Conservation (phyloP, 768 basidiomycete species). For the Trametes gibbosa region DNA sequence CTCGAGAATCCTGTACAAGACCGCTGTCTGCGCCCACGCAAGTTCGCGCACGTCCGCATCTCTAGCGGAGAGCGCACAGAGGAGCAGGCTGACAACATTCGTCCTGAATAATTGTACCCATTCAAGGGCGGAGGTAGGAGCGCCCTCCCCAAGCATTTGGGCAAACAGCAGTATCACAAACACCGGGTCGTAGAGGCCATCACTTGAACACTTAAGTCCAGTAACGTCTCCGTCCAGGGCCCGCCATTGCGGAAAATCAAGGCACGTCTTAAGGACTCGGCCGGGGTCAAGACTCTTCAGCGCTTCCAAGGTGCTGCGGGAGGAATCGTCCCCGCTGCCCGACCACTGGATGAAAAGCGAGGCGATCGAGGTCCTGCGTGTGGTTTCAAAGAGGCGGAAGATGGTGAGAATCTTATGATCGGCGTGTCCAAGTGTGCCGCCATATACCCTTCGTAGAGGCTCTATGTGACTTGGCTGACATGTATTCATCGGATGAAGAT, state of each 20-base stretch:
- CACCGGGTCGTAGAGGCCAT: slow-evolving; percentile 74
- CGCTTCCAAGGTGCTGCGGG: slow-evolving; percentile 56
- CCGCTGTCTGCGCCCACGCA: slow-evolving; percentile 59
- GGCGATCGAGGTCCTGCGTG: slow-evolving; percentile 63
- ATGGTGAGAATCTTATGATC: slow-evolving; percentile 72
- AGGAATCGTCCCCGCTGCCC: slow-evolving; percentile 39
- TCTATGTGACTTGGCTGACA: slow-evolving; percentile 84
- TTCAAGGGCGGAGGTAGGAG: slow-evolving; percentile 56
- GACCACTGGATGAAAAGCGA: slow-evolving; percentile 70
- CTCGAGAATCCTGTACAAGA: slow-evolving; percentile 58
- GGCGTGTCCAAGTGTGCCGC: slow-evolving; percentile 61
- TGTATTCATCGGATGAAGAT: slow-evolving; percentile 74
- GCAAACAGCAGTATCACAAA: slow-evolving; percentile 70
- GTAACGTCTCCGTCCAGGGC: slow-evolving; percentile 39
- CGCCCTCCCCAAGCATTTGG: slow-evolving; percentile 58
- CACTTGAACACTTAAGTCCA: slow-evolving; percentile 19
- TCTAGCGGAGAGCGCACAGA: slow-evolving; percentile 70
- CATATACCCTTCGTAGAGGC: slow-evolving; percentile 71
- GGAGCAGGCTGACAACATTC: slow-evolving; percentile 70
- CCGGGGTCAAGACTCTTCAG: slow-evolving; percentile 68
- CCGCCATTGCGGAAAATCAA: slow-evolving; percentile 69
- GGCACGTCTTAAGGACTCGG: slow-evolving; percentile 66
- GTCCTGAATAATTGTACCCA: slow-evolving; percentile 88
- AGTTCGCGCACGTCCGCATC: slow-evolving; percentile 57
- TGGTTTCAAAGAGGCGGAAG: slow-evolving; percentile 73